Base-by-base conservation (phyloP, 2,329 filamentous ascomycete species). In the Curvularia spicifera region DNA sequence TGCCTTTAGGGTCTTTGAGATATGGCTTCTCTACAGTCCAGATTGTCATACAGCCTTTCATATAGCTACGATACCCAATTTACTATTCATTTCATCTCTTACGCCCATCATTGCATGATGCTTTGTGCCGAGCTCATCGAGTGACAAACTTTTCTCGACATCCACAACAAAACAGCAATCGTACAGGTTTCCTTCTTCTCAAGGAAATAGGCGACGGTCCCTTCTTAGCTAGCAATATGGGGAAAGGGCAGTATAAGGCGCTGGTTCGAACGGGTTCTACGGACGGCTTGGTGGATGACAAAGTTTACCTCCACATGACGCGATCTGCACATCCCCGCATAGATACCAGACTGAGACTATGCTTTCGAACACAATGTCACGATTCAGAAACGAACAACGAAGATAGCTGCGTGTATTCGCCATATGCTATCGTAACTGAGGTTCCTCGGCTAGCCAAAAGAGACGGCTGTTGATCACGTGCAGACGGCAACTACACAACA, bases 231-330 rank as follows among this genome's bases (percentile, higher is more conserved):
- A 26, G 6, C 24, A 26, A 26, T 26, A 6, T 33, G 5, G 31
- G 3, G 80, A 61, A 83, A 90, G 71, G 28, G 28, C 28, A 8
- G 9, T 9, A 31, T 7, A 31, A 31, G 28, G 8, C 8, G 9
- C 8, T 9, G 28, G 8, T 28, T 28, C 28, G 28, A 31, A 9
- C 8, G 8, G 28, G 28, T 31, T 31, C 8, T 31, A 31, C 28
- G 8, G 5, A 31, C 28, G 8, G 28, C 2, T 31, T 2, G 28
- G 8, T 8, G 7, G 7, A 31, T 10, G 31, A 13, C 13, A 33
- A 91, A 87, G 77, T 82, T 87, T 56, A 89, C 87, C 42, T 79
- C 72, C 24, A 60, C 76, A 7, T 72, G 72, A 61, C 61, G 71
- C 26, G 66, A 70, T 29, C 72, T 68, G 42, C 70, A 74, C 44